Evolutionary conservation across 2,329 filamentous ascomycete genomes (phyloP), one percentile per base, ranked within the genome.

Genomic region (Emmonsia crescens): DNA sequence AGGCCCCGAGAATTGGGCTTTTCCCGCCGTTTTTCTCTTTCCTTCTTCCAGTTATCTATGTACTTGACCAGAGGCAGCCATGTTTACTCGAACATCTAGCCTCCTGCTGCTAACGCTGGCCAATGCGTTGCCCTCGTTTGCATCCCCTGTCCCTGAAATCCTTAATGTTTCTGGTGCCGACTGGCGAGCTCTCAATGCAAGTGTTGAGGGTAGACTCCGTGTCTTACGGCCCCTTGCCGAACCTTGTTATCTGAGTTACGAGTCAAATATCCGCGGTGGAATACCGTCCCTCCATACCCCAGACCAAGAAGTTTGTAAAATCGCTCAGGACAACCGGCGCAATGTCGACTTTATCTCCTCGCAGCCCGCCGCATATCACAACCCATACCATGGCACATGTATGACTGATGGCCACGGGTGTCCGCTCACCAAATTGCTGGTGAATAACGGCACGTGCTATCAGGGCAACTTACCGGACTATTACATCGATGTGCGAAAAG

Each of bases 391-490:
- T 31, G 27, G 12, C 8, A 38, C 59, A 40, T 60, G 59, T 29
- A 60, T 60, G 59, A 60, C 59, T 31, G n/a, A 24, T 19, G 59
- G 59, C 10, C 46, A 57, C 14, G 59, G 31, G 10, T 60, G 59
- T 33, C 59, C 59, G n/a, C 59, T 60, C 49, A 40, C 59, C 19
- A 54, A 55, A 33, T 36, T 60, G 36, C 24, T 36, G 51, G 51
- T 49, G 29, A 60, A 60, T 40, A n/a, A 31, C 2, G 49, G 14
- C 42, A 61, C 68, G 1, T 72, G 70, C 62, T 65, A 66, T n/a
- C 69, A 69, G 33, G 70, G 70, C 38, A 69, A 64, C 38, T 62
- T 71, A 5, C 67, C 68, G 0, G 61, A 66, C 3, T 68, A 68
- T 57, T 65, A 67, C 40, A 61, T 71, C 42, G 65, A 67, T 31